Base-by-base conservation (phyloP, 306 rosid species). In the Coriaria nepalensis region DNA sequence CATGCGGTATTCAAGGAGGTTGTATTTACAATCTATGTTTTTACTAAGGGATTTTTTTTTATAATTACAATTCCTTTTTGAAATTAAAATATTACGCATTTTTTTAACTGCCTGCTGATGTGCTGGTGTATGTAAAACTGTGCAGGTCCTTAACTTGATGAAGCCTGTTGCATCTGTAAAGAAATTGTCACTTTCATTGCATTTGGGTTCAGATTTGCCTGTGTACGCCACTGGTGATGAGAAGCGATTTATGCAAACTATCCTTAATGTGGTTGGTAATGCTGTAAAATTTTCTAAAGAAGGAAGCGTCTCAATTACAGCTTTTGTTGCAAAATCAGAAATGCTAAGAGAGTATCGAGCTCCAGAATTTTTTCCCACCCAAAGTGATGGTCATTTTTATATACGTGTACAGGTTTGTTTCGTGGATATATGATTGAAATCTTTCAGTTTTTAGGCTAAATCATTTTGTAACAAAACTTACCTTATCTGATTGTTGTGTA, bases 211-310 rank as follows among this genome's bases (percentile, higher is more conserved):
- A 60, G 98, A 90, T 64, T 63, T 90, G 77, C 95, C 98, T 29
- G 36, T 64, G 37, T 65, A 59, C 63, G 94, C 80, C 0, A 13
- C 71, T 43, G 98, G 98, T 57, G 98, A 90, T 52, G 94, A 85
- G 61, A 90, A 77, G 45, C 85, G 96, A 49, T 95, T 90, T 53
- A 66, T 81, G 94, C 96, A 85, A 76, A 83, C 68, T 33, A 62
- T 90, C 63, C 67, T 90, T 37, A 90, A 90, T 68, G 80, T 90
- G 63, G 81, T 78, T 70, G 98, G 93, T 71, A 90, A 90, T 65
- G 98, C 95, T 40, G 94, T 90, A 54, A 90, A 90, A 74, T 90
- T 85, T 72, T 75, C 98, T 42, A 90, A 85, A 69, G 96, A 82
- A 55, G 98, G 95, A 11, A 63, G 70, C 69, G 73, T 90, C 61